Evolutionary conservation across 1,284 basidiomycete genomes (phyloP).

Genomic region (Phylloboletellus chloephorus): DNA sequence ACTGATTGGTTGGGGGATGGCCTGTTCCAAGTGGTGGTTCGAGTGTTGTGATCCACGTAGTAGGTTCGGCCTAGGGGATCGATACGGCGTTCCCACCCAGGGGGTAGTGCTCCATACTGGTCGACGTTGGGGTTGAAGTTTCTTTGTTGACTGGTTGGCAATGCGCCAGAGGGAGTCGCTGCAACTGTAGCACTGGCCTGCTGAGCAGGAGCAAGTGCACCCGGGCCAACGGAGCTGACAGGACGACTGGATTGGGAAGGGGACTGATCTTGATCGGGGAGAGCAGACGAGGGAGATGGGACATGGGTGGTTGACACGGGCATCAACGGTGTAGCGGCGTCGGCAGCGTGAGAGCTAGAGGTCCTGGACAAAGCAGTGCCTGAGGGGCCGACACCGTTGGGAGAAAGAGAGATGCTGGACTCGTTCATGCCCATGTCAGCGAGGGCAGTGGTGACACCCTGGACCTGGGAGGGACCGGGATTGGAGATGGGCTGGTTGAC

Average conservation of each 20-base stretch:
- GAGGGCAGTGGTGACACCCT: constrained; percentile 49
- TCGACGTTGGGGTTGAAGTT: constrained; percentile 86
- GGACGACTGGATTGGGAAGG: constrained; percentile 23
- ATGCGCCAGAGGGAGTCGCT: constrained; percentile 28
- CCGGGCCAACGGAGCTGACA: constrained; percentile 24
- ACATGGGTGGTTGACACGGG: constrained; percentile 37
- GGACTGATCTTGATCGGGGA: constrained; percentile 23
- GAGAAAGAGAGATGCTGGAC: constrained; percentile 50
- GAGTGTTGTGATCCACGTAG: constrained; percentile 90
- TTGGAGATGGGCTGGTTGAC: constrained; percentile 69
- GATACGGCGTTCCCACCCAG: constrained; percentile 89
- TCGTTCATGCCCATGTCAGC: constrained; percentile 53
- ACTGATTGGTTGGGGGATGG: constrained; percentile 53
- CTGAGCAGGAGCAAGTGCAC: constrained; percentile 12
- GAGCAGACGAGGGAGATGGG: constrained; percentile 22
- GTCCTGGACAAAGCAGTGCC: constrained; percentile 43
- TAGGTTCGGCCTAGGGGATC: constrained; percentile 90
- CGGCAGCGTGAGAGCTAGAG: constrained; percentile 50
- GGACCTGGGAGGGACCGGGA: constrained; percentile 63
- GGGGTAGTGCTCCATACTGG: constrained; percentile 76
- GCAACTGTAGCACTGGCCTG: constrained; percentile 22
- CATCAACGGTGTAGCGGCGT: constrained; percentile 33
- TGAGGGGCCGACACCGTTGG: constrained; percentile 36
- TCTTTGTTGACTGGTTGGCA: constrained; percentile 42
- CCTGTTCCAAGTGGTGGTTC: constrained; percentile 90